Base-by-base conservation (phyloP, 1,284 basidiomycete genomes). In the Ganoderma lingzhi region DNA sequence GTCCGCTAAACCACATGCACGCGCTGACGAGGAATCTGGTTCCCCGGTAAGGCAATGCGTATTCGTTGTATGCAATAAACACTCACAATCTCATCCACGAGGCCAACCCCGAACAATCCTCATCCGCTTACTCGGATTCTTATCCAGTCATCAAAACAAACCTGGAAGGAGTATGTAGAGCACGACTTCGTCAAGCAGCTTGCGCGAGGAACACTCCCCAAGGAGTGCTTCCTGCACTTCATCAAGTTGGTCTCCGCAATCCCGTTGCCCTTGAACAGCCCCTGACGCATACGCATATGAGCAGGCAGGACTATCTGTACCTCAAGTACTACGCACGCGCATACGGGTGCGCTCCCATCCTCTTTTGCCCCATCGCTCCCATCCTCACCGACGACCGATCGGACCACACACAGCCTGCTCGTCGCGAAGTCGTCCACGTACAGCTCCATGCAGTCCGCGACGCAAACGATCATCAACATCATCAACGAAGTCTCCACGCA, bases 1-100 rank as follows among this genome's bases (percentile, higher is more conserved):
- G 96, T 0, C 96, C 97, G 1, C 85, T 99, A 28, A 96, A 98
- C 79, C 96, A 99, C 78, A 83, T 92, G 65, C 93, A 96, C 77
- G 83, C 88, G 0, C 82, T 91, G n/a, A 78, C 82, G 1, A 80
- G 76, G 12, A 82, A 86, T 0, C 76, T 83, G 2, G 78, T 97
- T 23, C 88, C 89, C 2, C 82, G 82, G 94, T 95, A 74, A 75
- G 89, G 80, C 17, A 19, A 39, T 19, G 5, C 6, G 10, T 14
- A 28, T 23, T 59, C 4, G 17, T 28, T 53, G 8, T 66, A 4
- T 65, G 44, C 19, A 8, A 6, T 1, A 14, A 23, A 14, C 51
- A 1, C 58, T 60, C 37, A 59, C 45, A 35, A 23, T 5, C 19
- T 48, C 15, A 45, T 68, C 8, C 28, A 17, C 65, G 23, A 94